Evolutionary conservation across 1,284 basidiomycete species (phyloP).

Genomic region (Kalmanozyma brasiliensis): DNA sequence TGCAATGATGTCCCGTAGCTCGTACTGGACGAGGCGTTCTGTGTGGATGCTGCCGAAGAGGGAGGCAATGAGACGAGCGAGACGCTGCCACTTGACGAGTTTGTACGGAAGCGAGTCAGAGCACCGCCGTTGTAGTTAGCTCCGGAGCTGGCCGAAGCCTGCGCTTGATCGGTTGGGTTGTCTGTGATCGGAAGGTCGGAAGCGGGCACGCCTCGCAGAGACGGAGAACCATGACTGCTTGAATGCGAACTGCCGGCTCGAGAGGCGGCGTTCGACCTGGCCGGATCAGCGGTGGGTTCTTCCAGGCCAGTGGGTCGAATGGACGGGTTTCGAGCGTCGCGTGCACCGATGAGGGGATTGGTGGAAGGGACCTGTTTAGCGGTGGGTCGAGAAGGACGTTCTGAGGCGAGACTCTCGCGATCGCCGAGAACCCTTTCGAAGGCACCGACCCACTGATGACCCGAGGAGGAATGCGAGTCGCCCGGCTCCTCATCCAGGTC

Average conservation of each 20-base stretch:
- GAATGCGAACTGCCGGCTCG: constrained; percentile 35
- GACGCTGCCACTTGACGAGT: constrained; percentile 39
- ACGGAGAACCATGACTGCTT: constrained; percentile 32
- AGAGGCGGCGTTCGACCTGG: constrained; percentile 21
- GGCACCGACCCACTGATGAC: constrained; percentile 57
- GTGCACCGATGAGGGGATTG: constrained; percentile 40
- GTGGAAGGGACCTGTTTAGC: constrained; percentile 26
- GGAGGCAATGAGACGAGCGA: constrained; percentile 40
- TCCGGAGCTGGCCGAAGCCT: constrained; percentile 9
- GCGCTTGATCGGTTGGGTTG: constrained; percentile 4
- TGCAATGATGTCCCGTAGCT: constrained; percentile 32
- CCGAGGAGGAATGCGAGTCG: constrained; percentile 25
- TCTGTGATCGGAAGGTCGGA: constrained; percentile 2
- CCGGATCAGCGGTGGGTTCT: constrained; percentile 13
- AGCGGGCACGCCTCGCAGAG: constrained; percentile 11
- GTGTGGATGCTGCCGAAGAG: constrained; percentile 36
- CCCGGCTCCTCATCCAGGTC: constrained; percentile 52
- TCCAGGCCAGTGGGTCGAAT: constrained; percentile 13
- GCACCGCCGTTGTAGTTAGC: constrained; percentile 18
- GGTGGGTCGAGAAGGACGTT: constrained; percentile 24
- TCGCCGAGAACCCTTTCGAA: constrained; percentile 65
- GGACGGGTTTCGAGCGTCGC: constrained; percentile 18
- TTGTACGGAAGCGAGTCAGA: constrained; percentile 37
- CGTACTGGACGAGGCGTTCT: constrained; percentile 38
- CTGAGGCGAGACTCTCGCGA: constrained; percentile 41